Conservation (phyloP, 495 filamentous ascomycete species). For the Lichenothelia convexa region DNA sequence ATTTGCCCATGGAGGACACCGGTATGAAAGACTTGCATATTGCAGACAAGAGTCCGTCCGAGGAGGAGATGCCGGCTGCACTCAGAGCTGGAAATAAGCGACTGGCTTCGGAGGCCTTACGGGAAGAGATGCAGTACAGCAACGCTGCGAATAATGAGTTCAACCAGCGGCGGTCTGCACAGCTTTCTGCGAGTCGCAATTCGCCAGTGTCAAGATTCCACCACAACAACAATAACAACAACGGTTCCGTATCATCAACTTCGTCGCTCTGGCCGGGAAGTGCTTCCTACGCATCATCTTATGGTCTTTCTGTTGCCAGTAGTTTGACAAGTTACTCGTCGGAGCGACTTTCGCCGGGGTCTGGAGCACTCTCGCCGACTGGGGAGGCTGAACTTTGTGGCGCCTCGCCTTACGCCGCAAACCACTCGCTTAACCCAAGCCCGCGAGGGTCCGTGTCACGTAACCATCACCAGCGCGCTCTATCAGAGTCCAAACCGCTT, state of each 20-base stretch:
- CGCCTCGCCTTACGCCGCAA: slow-evolving; percentile 40
- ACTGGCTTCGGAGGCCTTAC: slow-evolving; percentile 39
- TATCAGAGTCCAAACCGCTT: slow-evolving; percentile 17
- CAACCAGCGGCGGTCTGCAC: slow-evolving; percentile 41
- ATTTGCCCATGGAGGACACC: slow-evolving; percentile 26
- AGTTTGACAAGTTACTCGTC: slow-evolving; percentile 56
- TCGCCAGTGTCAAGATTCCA: slow-evolving; percentile 37
- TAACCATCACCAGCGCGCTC: slow-evolving; percentile 17
- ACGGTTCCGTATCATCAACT: slow-evolving; percentile 53
- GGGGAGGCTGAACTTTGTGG: slow-evolving; percentile 30
- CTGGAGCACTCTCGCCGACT: slow-evolving; percentile 50
- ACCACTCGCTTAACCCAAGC: slow-evolving; percentile 41
- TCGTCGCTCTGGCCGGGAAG: slow-evolving; percentile 53
- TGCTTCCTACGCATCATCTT: slow-evolving; percentile 55
- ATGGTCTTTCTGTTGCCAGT: slow-evolving; percentile 45
- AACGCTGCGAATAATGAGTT: slow-evolving; percentile 42
- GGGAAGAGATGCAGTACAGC: slow-evolving; percentile 46
- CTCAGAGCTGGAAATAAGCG: slow-evolving; percentile 47
- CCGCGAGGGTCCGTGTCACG: slow-evolving; percentile 24
- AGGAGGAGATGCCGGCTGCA: slow-evolving; percentile 25
- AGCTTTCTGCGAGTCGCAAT: slow-evolving; percentile 37
- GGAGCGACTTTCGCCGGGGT: slow-evolving; percentile 53
- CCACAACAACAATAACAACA: slow-evolving; percentile 39
- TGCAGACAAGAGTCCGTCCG: slow-evolving; percentile 24
- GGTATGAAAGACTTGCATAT: slow-evolving; percentile 24